Conservation (phyloP, 345 rosid species). For the Acer campestre region DNA sequence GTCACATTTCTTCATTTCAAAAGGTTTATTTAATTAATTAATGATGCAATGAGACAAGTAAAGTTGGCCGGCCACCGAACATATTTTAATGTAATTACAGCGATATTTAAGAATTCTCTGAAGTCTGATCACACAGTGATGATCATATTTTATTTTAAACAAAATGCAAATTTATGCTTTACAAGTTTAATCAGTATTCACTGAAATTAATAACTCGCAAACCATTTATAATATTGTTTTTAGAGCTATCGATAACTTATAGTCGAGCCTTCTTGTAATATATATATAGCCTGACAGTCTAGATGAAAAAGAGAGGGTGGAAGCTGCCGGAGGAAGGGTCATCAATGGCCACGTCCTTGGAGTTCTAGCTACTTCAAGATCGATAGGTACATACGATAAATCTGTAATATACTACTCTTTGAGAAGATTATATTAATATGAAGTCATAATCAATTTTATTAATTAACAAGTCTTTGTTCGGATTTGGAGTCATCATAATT, state of each 20-base stretch:
- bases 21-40: too few species aligned
- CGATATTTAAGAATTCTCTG: too few species aligned
- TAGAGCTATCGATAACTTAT: neutral
- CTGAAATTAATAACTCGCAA: too few species aligned
- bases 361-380: slow-evolving; percentile 30
- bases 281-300: slow-evolving; percentile 30
- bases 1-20: neutral
- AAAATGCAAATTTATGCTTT: too few species aligned
- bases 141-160: too few species aligned
- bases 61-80: too few species aligned
- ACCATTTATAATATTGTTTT: too few species aligned
- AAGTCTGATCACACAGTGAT: too few species aligned
- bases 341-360: slow-evolving; percentile 15
- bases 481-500: too few species aligned
- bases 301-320: slow-evolving; percentile 26
- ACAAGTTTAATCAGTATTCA: too few species aligned
- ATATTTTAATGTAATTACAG: too few species aligned
- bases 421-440: neutral
- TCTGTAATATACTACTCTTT: too few species aligned
- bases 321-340: slow-evolving; percentile 28
- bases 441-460: neutral
- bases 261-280: neutral
- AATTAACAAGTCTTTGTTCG: neutral
- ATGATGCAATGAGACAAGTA: neutral
- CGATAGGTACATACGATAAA: slow-evolving; percentile 24